A percentile compares a stretch with the other conserved stretches of the same genome.
Evolutionary conservation across 352 stramenopile genomes (phyloP).

Genomic region (Peronospora farinosa): DNA sequence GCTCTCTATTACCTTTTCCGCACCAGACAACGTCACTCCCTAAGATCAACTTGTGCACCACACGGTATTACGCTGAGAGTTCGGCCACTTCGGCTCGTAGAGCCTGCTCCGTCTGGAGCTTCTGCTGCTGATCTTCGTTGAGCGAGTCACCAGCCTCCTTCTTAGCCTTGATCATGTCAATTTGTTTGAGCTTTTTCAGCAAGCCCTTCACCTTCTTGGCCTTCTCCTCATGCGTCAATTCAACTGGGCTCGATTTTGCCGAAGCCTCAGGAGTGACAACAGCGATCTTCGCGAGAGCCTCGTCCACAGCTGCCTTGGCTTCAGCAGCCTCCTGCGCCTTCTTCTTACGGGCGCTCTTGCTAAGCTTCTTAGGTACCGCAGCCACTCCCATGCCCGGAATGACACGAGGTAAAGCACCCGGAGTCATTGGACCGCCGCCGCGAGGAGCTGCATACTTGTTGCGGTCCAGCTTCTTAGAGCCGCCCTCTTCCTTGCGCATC

Average conservation of each 20-base stretch:
- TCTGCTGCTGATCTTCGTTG: constrained; percentile 77
- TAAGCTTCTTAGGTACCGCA: constrained; percentile 58
- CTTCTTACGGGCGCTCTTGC: constrained; percentile 78
- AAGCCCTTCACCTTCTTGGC: constrained; percentile 81
- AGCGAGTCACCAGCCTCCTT: constrained; percentile 57
- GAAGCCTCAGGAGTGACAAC: constrained; percentile 17
- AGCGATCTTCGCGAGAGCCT: constrained; percentile 42
- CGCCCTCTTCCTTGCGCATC: constrained; percentile 86
- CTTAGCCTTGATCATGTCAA: constrained; percentile 79
- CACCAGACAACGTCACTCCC: background rate
- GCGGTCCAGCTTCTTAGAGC: constrained; percentile 74
- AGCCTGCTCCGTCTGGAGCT: constrained; percentile 58
- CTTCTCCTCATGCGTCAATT: constrained; percentile 69
- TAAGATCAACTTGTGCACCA: constrained; percentile 6
- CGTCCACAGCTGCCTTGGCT: constrained; percentile 54
- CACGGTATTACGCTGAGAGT: constrained; percentile 36
- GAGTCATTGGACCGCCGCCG: constrained; percentile 27
- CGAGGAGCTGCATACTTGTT: constrained; percentile 76
- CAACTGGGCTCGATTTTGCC: constrained; percentile 17
- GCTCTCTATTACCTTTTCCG: constrained; percentile 9
- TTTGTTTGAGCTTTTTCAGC: constrained; percentile 86
- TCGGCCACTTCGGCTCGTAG: constrained; percentile 60
- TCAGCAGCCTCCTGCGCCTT: constrained; percentile 75
- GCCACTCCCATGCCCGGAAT: constrained; percentile 65
- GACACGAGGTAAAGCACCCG: constrained; percentile 37